Conservation (phyloP, 352 stramenopile genomes). For the Pythium chondricola region DNA sequence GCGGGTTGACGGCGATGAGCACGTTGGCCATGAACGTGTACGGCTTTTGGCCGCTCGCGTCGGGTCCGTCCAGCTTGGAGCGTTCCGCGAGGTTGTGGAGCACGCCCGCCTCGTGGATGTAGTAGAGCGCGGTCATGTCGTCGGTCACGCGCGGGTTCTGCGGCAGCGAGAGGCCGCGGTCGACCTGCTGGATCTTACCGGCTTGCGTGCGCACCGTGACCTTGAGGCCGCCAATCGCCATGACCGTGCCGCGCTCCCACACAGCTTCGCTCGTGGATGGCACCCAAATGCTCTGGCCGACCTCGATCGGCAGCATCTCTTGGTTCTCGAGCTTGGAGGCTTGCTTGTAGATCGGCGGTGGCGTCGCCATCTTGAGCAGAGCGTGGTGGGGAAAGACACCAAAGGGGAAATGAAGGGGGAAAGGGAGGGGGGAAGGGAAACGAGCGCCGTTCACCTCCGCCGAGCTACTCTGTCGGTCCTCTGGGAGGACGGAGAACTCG, state of each 20-base stretch:
- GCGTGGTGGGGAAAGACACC: constrained; percentile 1
- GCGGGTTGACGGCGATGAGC: constrained; percentile 89
- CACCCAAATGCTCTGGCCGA: constrained; percentile 72
- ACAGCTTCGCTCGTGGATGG: constrained; percentile 52
- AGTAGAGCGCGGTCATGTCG: constrained; percentile 93
- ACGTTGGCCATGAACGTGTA: constrained; percentile 94
- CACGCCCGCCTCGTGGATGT: constrained; percentile 94
- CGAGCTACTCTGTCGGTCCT: no score
- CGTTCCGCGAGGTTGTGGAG: constrained; percentile 93
- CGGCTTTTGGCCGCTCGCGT: constrained; percentile 60
- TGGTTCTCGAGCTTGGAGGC: constrained; percentile 54
- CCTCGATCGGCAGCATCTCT: constrained; percentile 71
- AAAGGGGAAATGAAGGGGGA: background rate
- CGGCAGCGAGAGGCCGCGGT: constrained; percentile 63
- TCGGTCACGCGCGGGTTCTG: constrained; percentile 79
- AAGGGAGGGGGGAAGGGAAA: constrained; percentile 2
- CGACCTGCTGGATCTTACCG: constrained; percentile 83
- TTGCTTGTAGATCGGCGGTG: constrained; percentile 61
- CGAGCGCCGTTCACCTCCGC: no score
- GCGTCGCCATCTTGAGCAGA: constrained; percentile 44
- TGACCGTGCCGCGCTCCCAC: constrained; percentile 76
- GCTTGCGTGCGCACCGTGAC: constrained; percentile 78
- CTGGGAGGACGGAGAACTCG: no score
- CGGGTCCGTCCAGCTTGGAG: constrained; percentile 80
- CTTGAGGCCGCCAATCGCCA: constrained; percentile 83